A percentile compares a stretch with the other conserved stretches of the same genome.
Evolutionary conservation across 2,329 filamentous ascomycete species (phyloP).

Genomic region (Colletotrichum nymphaeae): DNA sequence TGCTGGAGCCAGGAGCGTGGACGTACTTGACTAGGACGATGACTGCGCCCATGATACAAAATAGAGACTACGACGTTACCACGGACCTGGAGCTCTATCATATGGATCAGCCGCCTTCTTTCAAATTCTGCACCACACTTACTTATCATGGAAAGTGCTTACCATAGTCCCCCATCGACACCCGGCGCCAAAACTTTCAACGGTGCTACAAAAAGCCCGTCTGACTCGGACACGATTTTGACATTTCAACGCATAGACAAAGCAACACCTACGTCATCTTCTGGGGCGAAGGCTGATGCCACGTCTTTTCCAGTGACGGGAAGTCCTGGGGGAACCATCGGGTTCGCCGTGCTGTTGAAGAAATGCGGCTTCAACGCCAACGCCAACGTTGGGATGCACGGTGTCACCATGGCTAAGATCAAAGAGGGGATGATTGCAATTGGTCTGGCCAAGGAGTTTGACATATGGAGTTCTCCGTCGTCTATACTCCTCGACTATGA

Average conservation of each 20-base stretch:
- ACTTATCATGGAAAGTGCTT: background rate
- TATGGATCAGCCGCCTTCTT: background rate
- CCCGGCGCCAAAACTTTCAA: background rate
- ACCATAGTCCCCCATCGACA: background rate
- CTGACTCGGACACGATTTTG: background rate
- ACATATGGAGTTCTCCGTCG: background rate
- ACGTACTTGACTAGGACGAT: too few species aligned
- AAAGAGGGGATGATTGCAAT: background rate
- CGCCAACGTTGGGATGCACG: background rate
- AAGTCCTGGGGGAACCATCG: background rate
- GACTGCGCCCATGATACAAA: background rate
- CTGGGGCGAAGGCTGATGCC: too few species aligned
- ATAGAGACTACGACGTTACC: background rate
- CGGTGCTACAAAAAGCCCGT: background rate
- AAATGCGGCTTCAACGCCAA: background rate
- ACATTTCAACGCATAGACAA: background rate
- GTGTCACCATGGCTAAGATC: constrained; percentile 1
- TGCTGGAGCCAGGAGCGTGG: too few species aligned
- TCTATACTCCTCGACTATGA: constrained; percentile 2
- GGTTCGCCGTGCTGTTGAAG: background rate
- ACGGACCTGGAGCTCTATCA: background rate
- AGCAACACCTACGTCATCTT: background rate
- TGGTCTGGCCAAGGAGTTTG: constrained; percentile 3
- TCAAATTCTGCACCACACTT: background rate
- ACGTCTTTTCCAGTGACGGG: too few species aligned